A percentile compares a stretch with the other conserved stretches of the same genome.
These are phyloP conservation scores for Echinochloa phyllopogon DNA, from an alignment of 176 grass and related monocot genomes.

Conservation along the genomic window DNA sequence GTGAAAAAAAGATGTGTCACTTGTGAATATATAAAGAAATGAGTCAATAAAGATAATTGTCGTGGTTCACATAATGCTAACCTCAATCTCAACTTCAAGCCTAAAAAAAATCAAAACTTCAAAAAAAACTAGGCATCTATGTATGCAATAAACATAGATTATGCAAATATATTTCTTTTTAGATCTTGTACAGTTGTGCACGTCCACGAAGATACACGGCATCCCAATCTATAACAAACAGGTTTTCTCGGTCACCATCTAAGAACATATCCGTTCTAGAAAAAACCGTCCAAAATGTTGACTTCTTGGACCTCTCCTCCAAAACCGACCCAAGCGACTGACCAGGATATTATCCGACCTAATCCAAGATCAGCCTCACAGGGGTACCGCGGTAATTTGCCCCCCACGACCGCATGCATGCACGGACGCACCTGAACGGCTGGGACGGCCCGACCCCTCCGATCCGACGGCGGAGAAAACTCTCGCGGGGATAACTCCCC, in stretches of 20 bases:
- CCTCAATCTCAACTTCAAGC: too few species aligned
- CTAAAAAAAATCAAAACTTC: too few species aligned
- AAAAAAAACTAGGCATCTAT: not conserved
- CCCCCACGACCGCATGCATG: not conserved
- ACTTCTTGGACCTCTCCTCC: not conserved
- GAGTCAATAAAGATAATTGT: too few species aligned
- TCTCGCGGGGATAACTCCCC: not conserved
- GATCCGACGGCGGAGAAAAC: conserved; percentile 28
- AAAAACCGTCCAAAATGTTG: not conserved
- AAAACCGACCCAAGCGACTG: not conserved
- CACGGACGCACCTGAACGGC: conserved; percentile 22
- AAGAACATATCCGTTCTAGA: conserved; percentile 21
- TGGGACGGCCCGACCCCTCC: not conserved
- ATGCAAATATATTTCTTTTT: not conserved
- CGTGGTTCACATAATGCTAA: not conserved
- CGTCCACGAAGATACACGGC: not conserved
- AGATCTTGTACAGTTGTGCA: not conserved
- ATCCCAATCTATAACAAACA: not conserved
- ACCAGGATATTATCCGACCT: not conserved
- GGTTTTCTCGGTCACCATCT: not conserved
- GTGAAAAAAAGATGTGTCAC: too few species aligned
- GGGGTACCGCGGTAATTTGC: conserved; percentile 8
- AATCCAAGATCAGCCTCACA: not conserved
- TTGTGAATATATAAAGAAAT: too few species aligned
- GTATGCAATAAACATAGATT: not conserved